These are phyloP conservation scores for Elymus sibiricus DNA, from an alignment of 176 grass and related monocot genomes.

Conservation along the genomic window DNA sequence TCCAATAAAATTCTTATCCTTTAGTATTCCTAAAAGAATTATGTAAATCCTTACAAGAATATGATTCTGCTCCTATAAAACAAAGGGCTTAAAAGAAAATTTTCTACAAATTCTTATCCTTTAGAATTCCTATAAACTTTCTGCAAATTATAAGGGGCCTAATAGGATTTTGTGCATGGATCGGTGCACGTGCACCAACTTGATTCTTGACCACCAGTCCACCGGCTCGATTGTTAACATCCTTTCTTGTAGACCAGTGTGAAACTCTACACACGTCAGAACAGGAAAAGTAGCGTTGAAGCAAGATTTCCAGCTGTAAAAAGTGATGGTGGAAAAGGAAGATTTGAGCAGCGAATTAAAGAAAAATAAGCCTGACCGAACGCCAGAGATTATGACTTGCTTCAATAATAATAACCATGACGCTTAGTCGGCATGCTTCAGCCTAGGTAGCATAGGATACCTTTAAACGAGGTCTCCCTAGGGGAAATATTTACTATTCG, in stretches of 20 bases:
- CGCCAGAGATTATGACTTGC: conserved; percentile 32
- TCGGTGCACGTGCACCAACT: neutral
- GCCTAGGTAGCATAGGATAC: neutral
- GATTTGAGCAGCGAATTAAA: conserved; percentile 7
- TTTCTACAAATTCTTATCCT: too few species aligned
- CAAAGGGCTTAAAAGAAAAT: too few species aligned
- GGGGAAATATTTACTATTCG: neutral
- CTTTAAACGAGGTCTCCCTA: neutral
- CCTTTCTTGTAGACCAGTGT: conserved; percentile 14
- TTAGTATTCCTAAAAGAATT: too few species aligned
- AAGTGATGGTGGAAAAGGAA: conserved; percentile 25
- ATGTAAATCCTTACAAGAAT: too few species aligned
- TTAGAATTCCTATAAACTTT: too few species aligned
- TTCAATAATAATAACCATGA: conserved; percentile 25
- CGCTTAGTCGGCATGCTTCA: conserved; percentile 34
- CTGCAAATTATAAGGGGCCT: too few species aligned
- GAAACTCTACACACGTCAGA: conserved; percentile 3
- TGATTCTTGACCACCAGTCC: neutral
- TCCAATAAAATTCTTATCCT: too few species aligned
- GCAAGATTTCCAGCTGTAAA: conserved; percentile 24
- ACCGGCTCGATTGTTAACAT: neutral
- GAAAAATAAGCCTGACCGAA: neutral
- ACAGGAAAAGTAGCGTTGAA: conserved; percentile 22
- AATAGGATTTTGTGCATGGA: too few species aligned
- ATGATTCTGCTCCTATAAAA: too few species aligned